Percentiles rank a stretch among this genome's conserved stretches.
Conservation (phyloP, 2,329 filamentous ascomycete species). For the Hortaea sp. region DNA sequence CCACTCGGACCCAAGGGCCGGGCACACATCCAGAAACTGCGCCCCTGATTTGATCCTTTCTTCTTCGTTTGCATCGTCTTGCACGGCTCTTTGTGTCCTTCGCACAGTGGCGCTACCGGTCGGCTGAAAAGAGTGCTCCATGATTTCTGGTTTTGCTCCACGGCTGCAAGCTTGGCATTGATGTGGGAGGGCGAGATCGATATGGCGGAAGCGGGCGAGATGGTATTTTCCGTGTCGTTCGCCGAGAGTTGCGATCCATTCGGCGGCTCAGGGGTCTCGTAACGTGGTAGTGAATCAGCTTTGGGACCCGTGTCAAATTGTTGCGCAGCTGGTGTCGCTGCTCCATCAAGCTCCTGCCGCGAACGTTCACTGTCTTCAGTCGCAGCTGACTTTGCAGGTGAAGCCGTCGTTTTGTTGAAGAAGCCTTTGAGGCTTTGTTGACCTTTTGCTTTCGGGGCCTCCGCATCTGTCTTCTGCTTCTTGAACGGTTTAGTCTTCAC, state of each 20-base stretch:
- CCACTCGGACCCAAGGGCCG: constrained; percentile 77
- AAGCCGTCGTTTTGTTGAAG: constrained; percentile 46
- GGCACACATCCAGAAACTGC: constrained; percentile 58
- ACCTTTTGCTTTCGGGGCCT: constrained; percentile 31
- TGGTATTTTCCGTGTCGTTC: not conserved
- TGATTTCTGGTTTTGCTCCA: constrained; percentile 32
- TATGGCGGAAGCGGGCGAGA: constrained; percentile 1
- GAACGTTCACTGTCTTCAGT: not conserved
- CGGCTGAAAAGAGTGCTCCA: constrained; percentile 80
- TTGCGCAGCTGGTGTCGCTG: not conserved
- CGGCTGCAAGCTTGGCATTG: constrained; percentile 12
- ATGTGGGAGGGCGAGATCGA: constrained; percentile 12
- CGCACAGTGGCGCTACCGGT: constrained; percentile 65
- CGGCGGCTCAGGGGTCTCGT: not conserved
- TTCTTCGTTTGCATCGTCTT: constrained; percentile 80
- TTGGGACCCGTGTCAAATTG: not conserved
- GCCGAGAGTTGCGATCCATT: not conserved
- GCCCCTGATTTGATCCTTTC: constrained; percentile 66
- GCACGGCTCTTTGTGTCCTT: constrained; percentile 75
- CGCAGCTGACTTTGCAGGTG: not conserved
- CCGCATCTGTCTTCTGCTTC: constrained; percentile 37
- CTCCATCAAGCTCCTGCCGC: not conserved
- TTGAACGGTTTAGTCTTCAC: constrained; percentile 33
- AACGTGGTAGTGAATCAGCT: not conserved
- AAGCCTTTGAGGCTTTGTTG: constrained; percentile 65